Evolutionary conservation across 768 basidiomycete species (phyloP), one percentile per base, ranked within the genome.

Genomic region (Mycena pura): DNA sequence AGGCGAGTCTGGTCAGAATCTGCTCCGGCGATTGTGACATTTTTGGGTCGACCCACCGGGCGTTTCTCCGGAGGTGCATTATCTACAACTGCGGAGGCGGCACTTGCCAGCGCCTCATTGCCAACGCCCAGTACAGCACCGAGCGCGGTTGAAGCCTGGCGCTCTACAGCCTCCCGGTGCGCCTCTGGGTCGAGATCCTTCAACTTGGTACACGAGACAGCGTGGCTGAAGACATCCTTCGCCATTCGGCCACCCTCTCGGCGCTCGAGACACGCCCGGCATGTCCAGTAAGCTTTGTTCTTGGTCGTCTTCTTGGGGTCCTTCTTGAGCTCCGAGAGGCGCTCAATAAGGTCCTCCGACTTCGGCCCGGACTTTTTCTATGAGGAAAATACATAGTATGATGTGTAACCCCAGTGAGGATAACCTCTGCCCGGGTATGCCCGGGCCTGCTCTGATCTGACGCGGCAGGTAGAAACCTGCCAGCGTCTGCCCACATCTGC

Each of bases 31-130:
- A n/a, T n/a, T n/a, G 36, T 9, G 19, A 51, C n/a, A 10, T 51
- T 51, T 36, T 29, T 51, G 13, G 49, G 49, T n/a, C 49, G 49
- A 39, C 34, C 49, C 17, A 51, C 49, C n/a, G 49, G 34, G 6
- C 49, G 49, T n/a, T 3, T 2, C 34, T 38, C 34, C 6, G n/a
- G n/a, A 17, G 36, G 25, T 51, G 22, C 28, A 19, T 38, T 32
- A 25, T 5, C 15, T 11, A 11, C 31, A 24, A 21, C 36, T 11
- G n/a, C n/a, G n/a, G n/a, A n/a, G n/a, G n/a, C n/a, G n/a, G n/a
- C n/a, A n/a, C n/a, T n/a, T n/a, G n/a, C n/a, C n/a, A n/a, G n/a
- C n/a, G n/a, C n/a, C n/a, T n/a, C n/a, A n/a, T n/a, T n/a, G n/a
- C n/a, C n/a, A n/a, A 24, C 34, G 22, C 25, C 4, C 49, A 31